Conservation (phyloP, 106 monocot genomes). For the Hemerocallis citrina region DNA sequence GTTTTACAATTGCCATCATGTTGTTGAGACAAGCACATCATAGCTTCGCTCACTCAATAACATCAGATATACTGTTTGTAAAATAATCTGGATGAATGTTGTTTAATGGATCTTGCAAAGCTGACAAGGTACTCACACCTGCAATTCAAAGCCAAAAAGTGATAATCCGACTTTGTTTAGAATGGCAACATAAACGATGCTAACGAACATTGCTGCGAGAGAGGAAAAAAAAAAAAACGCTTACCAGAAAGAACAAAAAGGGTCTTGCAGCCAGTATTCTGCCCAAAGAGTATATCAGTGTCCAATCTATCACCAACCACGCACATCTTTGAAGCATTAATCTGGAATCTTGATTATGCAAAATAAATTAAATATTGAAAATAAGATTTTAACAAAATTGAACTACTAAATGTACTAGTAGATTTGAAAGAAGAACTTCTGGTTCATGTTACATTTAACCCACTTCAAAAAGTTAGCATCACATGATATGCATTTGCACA, state of each 20-base stretch:
- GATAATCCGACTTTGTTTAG: not conserved
- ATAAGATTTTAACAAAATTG: no score
- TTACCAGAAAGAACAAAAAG: slow-evolving; percentile 87
- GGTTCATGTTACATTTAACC: no score
- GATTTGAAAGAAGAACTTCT: no score
- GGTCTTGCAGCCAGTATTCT: slow-evolving; percentile 80
- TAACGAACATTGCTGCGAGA: not conserved
- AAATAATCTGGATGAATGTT: slow-evolving; percentile 63
- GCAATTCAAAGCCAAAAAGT: slow-evolving; percentile 4
- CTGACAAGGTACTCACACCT: slow-evolving; percentile 53
- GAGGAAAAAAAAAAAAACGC: not conserved
- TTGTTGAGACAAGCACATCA: not conserved
- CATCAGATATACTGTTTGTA: slow-evolving; percentile 33
- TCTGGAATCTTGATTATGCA: slow-evolving; percentile 63
- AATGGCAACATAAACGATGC: not conserved
- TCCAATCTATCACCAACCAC: slow-evolving; percentile 92
- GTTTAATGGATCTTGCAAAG: slow-evolving; percentile 54
- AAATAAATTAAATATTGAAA: no score
- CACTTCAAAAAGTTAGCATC: no score
- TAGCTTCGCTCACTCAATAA: slow-evolving; percentile 26
- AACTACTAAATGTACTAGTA: no score
- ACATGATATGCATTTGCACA: no score
- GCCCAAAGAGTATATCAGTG: slow-evolving; percentile 87
- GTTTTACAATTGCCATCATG: not conserved
- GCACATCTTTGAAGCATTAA: slow-evolving; percentile 77